Evolutionary conservation across 176 grass and related monocot genomes (phyloP).

Genomic region (Poa pratensis): DNA sequence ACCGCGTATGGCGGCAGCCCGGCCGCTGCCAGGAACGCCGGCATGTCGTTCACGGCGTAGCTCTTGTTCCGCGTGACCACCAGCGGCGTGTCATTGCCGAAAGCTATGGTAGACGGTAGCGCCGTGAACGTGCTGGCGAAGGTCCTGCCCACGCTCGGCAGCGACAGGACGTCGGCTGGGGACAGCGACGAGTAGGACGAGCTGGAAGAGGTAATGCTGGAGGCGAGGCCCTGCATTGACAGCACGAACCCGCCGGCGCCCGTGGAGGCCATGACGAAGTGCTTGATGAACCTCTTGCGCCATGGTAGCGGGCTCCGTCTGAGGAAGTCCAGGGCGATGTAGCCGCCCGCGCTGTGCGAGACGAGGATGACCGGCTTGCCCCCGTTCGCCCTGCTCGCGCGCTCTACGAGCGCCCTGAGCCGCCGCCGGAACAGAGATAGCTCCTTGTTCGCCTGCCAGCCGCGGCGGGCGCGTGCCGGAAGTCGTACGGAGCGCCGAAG

Average conservation of each 20-base stretch:
- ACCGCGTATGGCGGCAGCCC: background rate
- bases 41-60: conserved; percentile 21
- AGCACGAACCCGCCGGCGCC: conserved; percentile 8
- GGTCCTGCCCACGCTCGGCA: background rate
- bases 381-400: conserved; percentile 10
- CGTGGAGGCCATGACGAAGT: conserved; percentile 42
- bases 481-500: conserved; percentile 60
- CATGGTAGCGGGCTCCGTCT: conserved; percentile 32
- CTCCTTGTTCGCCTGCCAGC: conserved; percentile 30
- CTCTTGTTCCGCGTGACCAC: conserved; percentile 21
- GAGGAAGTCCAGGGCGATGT: conserved; percentile 43
- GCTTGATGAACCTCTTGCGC: conserved; percentile 46
- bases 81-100: conserved; percentile 5
- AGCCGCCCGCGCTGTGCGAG: conserved; percentile 35
- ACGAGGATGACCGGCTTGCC: conserved; percentile 2
- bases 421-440: background rate
- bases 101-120: conserved; percentile 16
- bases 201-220: background rate
- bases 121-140: background rate
- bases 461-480: conserved; percentile 40
- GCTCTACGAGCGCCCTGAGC: background rate
- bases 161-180: background rate
- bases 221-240: background rate
- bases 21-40: background rate
- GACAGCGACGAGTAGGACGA: background rate